Percentiles rank a stretch among this genome's conserved stretches.
These are phyloP conservation scores for Meripilus lineatus DNA, from an alignment of 1,284 basidiomycete species.

Conservation along the genomic window DNA sequence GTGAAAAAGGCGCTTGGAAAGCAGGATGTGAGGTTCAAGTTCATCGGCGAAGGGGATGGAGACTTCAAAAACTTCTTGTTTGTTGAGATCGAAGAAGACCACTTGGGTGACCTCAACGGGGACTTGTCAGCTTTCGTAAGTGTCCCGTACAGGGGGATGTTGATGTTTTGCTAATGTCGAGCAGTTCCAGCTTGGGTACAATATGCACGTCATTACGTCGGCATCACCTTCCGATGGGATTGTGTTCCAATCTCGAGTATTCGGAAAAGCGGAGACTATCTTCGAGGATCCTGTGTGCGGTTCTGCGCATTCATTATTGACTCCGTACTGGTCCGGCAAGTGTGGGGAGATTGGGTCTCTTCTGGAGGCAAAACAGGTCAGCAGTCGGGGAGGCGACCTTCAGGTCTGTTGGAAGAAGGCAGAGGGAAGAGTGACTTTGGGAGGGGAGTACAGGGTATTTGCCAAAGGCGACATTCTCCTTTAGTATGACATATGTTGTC, in stretches of 20 bases:
- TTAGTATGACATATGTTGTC: not conserved
- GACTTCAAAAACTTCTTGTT: not conserved
- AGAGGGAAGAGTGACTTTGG: not conserved
- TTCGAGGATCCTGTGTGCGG: constrained; percentile 57
- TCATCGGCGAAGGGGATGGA: not conserved
- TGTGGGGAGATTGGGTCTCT: not conserved
- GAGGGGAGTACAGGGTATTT: not conserved
- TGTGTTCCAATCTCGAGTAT: constrained; percentile 49
- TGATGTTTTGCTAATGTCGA: not conserved
- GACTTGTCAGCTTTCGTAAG: not conserved
- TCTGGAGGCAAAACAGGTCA: constrained; percentile 42
- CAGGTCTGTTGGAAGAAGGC: constrained; percentile 22
- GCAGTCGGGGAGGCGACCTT: constrained; percentile 46
- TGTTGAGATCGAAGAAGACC: not conserved
- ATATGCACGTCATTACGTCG: constrained; percentile 35
- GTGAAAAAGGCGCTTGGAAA: not conserved
- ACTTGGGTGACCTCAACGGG: not conserved
- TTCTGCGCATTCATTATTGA: constrained; percentile 46
- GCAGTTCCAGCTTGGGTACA: not conserved
- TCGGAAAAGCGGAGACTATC: constrained; percentile 36
- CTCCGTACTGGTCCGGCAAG: constrained; percentile 45
- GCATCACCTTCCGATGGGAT: constrained; percentile 28
- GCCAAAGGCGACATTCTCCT: not conserved
- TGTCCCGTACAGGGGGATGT: not conserved
- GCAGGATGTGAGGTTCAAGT: not conserved